Evolutionary conservation across 2,329 filamentous ascomycete species (phyloP), one percentile per base, ranked within the genome.

Genomic region (Cordyceps cateniannulata): DNA sequence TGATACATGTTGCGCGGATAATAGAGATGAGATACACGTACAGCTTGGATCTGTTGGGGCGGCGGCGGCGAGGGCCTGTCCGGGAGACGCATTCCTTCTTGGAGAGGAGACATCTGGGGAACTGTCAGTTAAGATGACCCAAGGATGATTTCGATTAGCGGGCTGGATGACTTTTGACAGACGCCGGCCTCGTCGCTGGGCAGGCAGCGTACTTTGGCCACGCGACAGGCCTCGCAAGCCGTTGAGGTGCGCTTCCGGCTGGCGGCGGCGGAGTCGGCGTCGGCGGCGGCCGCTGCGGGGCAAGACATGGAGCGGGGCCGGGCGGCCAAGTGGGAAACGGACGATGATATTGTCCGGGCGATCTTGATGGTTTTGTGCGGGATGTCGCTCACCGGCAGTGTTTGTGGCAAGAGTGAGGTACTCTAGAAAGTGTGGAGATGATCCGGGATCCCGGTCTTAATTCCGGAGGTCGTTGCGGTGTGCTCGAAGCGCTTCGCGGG

Each of bases 41-140:
- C 80, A 73, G 66, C 65, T 73, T 75, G 8, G 75, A 73, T 57
- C 72, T 73, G 61, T 77, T 75, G 5, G 76, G 73, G 38, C 81
- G 73, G 49, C 82, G 74, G n/a, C 76, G 81, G 16, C 81, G 74
- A 0, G 81, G 78, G 8, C 75, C 77, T 0, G 77, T 79, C 52
- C 79, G 75, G 62, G 81, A 80, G 59, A 83, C 71, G 61, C 81
- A 84, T 69, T 84, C 81, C 56, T 76, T 72, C 67, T 81, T 83
- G 32, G 77, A 81, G 50, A 78, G 76, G 53, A 78, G 74, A 65
- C 81, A 84, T 65, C 81, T 83, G 12, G 9, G 8, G 7, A 47
- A 20, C 6, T 18, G 42, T 18, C 32, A 35, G 32, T 7, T 35
- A 35, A 12, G 38, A n/a, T n/a, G 38, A n/a, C 16, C 38, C 14